A percentile compares a stretch with the other conserved stretches of the same genome.
These are phyloP conservation scores for Sicyos baderoa DNA, from an alignment of 306 rosid species.

Conservation along the genomic window DNA sequence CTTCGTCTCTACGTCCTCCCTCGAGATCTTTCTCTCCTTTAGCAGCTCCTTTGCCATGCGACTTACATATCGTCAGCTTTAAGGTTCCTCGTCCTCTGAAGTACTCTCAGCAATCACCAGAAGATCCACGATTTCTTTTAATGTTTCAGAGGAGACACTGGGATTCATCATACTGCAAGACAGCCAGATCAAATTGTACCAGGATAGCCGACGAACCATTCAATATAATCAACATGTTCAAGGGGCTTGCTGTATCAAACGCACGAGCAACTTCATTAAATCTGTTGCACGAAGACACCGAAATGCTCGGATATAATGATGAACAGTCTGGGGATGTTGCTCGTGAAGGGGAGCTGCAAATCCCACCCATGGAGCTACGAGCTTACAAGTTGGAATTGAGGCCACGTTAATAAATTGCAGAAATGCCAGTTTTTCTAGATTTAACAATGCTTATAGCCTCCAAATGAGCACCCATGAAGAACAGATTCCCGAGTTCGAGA, in stretches of 20 bases:
- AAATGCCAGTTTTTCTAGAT: neutral
- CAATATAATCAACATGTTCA: conserved; percentile 61
- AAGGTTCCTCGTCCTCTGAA: conserved; percentile 79
- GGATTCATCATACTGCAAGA: conserved; percentile 78
- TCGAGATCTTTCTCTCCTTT: conserved; percentile 72
- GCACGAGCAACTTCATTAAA: conserved; percentile 69
- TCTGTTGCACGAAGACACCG: conserved; percentile 77
- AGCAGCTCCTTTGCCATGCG: conserved; percentile 73
- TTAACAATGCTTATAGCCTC: neutral
- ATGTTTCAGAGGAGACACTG: conserved; percentile 63
- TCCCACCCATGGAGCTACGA: conserved; percentile 87
- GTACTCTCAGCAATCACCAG: conserved; percentile 46
- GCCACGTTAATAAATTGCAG: conserved; percentile 28
- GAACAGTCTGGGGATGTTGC: conserved; percentile 50
- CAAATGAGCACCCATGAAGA: neutral
- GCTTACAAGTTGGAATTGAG: conserved; percentile 77
- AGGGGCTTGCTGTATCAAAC: conserved; percentile 44
- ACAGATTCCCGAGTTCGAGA: neutral
- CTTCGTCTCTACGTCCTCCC: conserved; percentile 46
- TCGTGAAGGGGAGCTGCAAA: conserved; percentile 56
- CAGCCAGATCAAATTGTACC: conserved; percentile 73
- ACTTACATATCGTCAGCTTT: conserved; percentile 82
- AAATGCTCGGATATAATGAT: conserved; percentile 58
- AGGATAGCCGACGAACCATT: conserved; percentile 49
- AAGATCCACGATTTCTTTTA: conserved; percentile 53